These are phyloP conservation scores for Epicoccum sorghinum DNA, from an alignment of 2,329 filamentous ascomycete genomes.

Conservation along the genomic window DNA sequence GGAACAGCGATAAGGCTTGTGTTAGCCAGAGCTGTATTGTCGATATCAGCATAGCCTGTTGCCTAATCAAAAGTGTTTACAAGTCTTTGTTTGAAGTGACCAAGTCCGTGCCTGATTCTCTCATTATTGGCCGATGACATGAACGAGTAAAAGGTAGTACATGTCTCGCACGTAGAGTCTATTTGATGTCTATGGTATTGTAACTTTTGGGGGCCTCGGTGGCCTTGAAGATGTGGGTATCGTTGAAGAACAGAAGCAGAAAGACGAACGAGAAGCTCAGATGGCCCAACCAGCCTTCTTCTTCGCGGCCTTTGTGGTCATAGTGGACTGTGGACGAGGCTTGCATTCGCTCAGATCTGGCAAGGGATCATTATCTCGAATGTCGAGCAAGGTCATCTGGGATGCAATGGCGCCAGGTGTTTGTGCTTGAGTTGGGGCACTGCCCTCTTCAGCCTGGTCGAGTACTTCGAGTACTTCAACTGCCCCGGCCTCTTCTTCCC, in stretches of 20 bases:
- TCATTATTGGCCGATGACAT: no score
- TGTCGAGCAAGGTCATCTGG: constrained; percentile 47
- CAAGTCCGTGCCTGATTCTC: no score
- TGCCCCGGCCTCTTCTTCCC: not conserved
- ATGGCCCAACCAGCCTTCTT: constrained; percentile 45
- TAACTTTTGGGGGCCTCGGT: constrained; percentile 4
- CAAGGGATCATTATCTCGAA: constrained; percentile 43
- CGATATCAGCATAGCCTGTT: constrained; percentile 31
- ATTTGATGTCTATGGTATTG: constrained; percentile 4
- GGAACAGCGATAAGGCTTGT: constrained; percentile 31
- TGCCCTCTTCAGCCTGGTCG: not conserved
- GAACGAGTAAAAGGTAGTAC: no score
- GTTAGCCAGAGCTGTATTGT: constrained; percentile 24
- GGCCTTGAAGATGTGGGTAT: constrained; percentile 21
- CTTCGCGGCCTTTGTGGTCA: constrained; percentile 45
- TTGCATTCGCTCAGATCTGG: constrained; percentile 42
- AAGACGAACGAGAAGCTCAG: constrained; percentile 8
- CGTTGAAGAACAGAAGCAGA: constrained; percentile 15
- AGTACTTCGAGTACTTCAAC: not conserved
- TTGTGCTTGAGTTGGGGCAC: not conserved
- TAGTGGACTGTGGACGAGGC: constrained; percentile 28
- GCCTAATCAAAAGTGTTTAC: no score
- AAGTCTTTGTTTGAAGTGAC: no score
- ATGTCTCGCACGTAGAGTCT: not conserved
- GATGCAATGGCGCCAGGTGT: constrained; percentile 27